Percentiles rank a stretch among this genome's conserved stretches.
phyloP scores from a whole-genome alignment of 208 protist genomes.

The Trypanosoma scelopori region DNA sequence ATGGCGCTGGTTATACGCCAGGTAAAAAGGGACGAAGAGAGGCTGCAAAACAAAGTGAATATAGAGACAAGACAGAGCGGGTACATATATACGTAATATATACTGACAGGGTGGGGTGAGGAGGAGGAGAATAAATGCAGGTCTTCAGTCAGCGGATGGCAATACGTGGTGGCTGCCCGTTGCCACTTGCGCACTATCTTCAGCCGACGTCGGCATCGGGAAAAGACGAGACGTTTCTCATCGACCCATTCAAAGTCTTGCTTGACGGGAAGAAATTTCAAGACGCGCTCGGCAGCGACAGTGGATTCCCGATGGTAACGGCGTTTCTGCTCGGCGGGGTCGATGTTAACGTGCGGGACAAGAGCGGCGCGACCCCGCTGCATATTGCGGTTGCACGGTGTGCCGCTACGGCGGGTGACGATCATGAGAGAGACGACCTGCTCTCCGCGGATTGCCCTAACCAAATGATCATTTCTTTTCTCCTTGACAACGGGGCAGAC shows the following conservation, averaged over 20 bases:
- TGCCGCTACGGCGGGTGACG: not conserved
- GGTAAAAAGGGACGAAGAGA: not conserved
- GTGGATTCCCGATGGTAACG: constrained; percentile 35
- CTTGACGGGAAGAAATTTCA: constrained; percentile 52
- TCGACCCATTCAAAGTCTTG: constrained; percentile 22
- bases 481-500: constrained; percentile 75
- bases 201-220: constrained; percentile 3
- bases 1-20: too few species aligned
- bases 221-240: constrained; percentile 9
- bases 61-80: not conserved
- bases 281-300: constrained; percentile 38
- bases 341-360: constrained; percentile 38
- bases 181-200: constrained; percentile 61
- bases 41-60: not conserved
- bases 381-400: constrained; percentile 54
- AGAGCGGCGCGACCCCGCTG: constrained; percentile 56
- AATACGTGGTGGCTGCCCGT: constrained; percentile 33
- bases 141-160: constrained; percentile 41
- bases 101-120: not conserved
- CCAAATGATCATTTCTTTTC: constrained; percentile 55
- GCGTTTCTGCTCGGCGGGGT: constrained; percentile 65
- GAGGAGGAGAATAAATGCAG: too few species aligned
- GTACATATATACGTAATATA: not conserved
- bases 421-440: constrained; percentile 10
- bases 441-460: constrained; percentile 41